Evolutionary conservation across 768 basidiomycete genomes (phyloP).

Genomic region (Tricholoma hemisulphureum): DNA sequence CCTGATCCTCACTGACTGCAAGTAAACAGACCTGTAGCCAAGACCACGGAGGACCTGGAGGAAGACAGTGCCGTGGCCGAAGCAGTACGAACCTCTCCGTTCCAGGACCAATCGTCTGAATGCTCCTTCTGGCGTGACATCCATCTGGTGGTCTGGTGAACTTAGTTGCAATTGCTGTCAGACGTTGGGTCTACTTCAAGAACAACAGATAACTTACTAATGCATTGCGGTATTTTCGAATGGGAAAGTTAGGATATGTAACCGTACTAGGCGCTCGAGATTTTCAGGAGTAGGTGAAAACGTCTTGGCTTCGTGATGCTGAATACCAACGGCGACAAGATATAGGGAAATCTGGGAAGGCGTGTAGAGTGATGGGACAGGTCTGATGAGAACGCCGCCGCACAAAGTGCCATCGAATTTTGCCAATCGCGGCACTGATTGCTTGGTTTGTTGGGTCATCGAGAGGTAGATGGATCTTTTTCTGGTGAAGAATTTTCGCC

Average conservation of each 20-base stretch:
- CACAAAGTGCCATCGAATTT: too few species aligned
- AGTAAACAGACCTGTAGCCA: constrained; percentile 16
- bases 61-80: constrained; percentile 18
- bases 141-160: constrained; percentile 10
- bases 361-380: constrained; percentile 11
- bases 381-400: constrained; percentile 10
- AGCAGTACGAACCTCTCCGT: constrained; percentile 22
- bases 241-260: constrained; percentile 33
- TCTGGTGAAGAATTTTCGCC: too few species aligned
- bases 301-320: constrained; percentile 13
- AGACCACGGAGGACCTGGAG: constrained; percentile 19
- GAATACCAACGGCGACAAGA: constrained; percentile 12
- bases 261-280: constrained; percentile 23
- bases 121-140: constrained; percentile 10
- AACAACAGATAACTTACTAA: too few species aligned
- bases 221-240: constrained; percentile 40
- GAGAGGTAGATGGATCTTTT: too few species aligned
- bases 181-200: too few species aligned
- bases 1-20: too few species aligned
- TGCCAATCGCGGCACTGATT: too few species aligned
- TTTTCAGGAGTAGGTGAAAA: constrained; percentile 28
- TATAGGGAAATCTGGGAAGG: constrained; percentile 16
- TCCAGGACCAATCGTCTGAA: constrained; percentile 17
- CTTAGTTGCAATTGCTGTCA: too few species aligned
- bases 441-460: too few species aligned